These are phyloP conservation scores for Tetrapisispora nanseiensis DNA, from an alignment of 805 yeast genomes.

Conservation along the genomic window DNA sequence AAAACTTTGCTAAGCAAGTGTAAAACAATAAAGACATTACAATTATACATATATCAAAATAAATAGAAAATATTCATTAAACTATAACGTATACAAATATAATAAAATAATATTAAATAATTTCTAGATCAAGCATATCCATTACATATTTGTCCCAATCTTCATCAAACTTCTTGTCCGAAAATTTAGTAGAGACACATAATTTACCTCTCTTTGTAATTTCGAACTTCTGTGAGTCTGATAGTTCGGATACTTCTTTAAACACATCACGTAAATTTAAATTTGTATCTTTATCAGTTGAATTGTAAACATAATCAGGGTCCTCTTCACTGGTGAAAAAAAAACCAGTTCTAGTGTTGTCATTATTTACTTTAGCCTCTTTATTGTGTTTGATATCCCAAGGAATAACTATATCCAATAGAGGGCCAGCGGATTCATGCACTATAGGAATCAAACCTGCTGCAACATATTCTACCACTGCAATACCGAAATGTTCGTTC, in stretches of 20 bases:
- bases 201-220: constrained; percentile 40
- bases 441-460: constrained; percentile 81
- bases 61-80: background rate
- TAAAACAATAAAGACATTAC: no score
- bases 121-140: constrained; percentile 3
- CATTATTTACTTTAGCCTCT: constrained; percentile 24
- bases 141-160: constrained; percentile 39
- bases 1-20: background rate
- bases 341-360: constrained; percentile 56
- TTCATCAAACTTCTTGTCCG: constrained; percentile 46
- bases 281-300: background rate
- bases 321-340: constrained; percentile 64
- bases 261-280: constrained; percentile 41
- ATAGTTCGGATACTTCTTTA: constrained; percentile 31
- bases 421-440: constrained; percentile 95
- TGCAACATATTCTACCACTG: constrained; percentile 86
- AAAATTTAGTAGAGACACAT: constrained; percentile 45
- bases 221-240: constrained; percentile 29
- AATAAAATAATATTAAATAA: background rate
- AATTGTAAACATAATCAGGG: constrained; percentile 45
- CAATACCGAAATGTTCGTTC: constrained; percentile 98
- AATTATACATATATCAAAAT: background rate
- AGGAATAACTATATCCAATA: constrained; percentile 69
- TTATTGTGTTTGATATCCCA: constrained; percentile 30
- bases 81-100: background rate